Evolutionary conservation across 2,329 filamentous ascomycete species (phyloP), one percentile per base, ranked within the genome.

Genomic region (Xylariaceae sp.): DNA sequence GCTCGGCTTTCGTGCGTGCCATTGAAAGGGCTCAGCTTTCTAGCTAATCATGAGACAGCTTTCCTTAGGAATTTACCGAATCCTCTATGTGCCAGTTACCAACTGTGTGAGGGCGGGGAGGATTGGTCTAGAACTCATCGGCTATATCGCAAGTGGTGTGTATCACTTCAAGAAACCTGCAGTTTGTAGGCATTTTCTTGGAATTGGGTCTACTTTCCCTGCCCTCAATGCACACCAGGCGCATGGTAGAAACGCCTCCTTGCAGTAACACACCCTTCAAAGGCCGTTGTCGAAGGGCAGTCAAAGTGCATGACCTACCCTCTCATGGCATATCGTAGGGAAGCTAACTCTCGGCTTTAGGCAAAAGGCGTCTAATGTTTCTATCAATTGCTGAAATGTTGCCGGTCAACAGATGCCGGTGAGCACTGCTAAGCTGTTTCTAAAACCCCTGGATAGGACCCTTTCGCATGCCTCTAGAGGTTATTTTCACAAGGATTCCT

Each of bases 181-280:
- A 40, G 41, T 40, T 29, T 45, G 49, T 54, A 21, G 24, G 17
- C 16, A 4, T 8, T 24, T 19, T 29, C 16, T 49, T 26, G 19
- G 44, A 33, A 31, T 34, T 45, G 28, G 31, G 31, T 34, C 26
- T 21, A 24, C 31, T n/a, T 43, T 31, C 29, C 47, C 44, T 49
- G 44, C 33, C 41, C 49, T 17, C 24, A 21, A 48, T 57, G 49
- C 58, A 54, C 41, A 28, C 17, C 48, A 53, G 39, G 26, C 43
- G 55, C 43, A 46, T 58, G 56, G 56, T 50, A 56, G 49, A 57
- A 61, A 55, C 8, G 60, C 56, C 53, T 62, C 56, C 49, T 65
- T 61, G 56, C 21, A 28, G 44, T 26, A 45, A 14, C 14, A 43
- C 19, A 28, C 14, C 21, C 31, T 26, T n/a, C n/a, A n/a, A n/a